Evolutionary conservation across 306 rosid species (phyloP).

Genomic region (Alnus glutinosa): DNA sequence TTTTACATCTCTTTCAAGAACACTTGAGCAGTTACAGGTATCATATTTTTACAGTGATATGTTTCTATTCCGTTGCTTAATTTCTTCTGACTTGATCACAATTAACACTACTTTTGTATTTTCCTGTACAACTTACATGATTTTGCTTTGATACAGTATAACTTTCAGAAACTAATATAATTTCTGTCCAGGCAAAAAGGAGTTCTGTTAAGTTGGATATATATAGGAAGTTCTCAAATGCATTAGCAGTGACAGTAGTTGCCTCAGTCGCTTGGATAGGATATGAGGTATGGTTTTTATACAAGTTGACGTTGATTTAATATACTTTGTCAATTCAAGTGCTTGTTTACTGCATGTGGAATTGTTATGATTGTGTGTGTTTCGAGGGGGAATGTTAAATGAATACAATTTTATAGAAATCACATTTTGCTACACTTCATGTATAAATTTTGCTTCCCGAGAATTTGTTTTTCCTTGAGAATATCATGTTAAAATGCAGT

Average conservation of each 20-base stretch:
- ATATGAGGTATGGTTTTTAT: slow-evolving; percentile 67
- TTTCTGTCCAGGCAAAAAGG: slow-evolving; percentile 70
- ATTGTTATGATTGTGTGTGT: not conserved
- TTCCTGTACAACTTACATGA: slow-evolving; percentile 1
- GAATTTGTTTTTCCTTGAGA: too few relatives aligned
- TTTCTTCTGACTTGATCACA: slow-evolving; percentile 8
- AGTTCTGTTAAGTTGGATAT: slow-evolving; percentile 91
- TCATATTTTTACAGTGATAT: slow-evolving; percentile 4
- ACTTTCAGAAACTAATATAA: slow-evolving; percentile 18
- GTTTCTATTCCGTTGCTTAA: not conserved
- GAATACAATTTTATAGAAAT: not conserved
- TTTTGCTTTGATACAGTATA: not conserved
- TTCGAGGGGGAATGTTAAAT: not conserved
- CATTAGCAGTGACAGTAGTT: slow-evolving; percentile 68
- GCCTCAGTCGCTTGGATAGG: slow-evolving; percentile 91
- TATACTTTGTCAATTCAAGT: not conserved
- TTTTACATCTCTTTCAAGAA: slow-evolving; percentile 85
- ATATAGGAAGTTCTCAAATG: slow-evolving; percentile 96
- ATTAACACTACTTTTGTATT: not conserved
- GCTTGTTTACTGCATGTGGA: not conserved
- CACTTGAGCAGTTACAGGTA: slow-evolving; percentile 96
- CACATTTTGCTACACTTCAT: not conserved
- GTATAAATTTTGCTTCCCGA: too few relatives aligned
- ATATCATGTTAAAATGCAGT: too few relatives aligned
- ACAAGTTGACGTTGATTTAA: slow-evolving; percentile 1